A percentile compares a stretch with the other conserved stretches of the same genome.
These are phyloP conservation scores for Eutrema heterophyllum DNA, from an alignment of 345 rosid species.

Conservation along the genomic window DNA sequence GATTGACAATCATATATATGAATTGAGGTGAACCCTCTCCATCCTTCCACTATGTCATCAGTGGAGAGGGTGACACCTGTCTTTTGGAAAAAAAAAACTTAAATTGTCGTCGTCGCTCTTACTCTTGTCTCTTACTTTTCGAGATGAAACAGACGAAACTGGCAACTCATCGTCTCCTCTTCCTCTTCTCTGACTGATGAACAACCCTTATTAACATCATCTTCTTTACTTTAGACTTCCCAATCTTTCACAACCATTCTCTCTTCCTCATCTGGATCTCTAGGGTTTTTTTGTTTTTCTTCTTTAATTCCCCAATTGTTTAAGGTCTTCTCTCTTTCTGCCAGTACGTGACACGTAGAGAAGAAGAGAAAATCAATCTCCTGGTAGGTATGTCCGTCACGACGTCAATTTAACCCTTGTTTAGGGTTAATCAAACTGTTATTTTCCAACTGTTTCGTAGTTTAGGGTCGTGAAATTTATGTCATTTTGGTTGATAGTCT, in stretches of 20 bases:
- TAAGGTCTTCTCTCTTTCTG: neutral
- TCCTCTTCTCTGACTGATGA: neutral
- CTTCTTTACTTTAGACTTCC: neutral
- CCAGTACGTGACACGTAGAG: neutral
- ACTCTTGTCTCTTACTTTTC: too few species aligned
- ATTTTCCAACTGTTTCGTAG: too few species aligned
- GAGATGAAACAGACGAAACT: too few species aligned
- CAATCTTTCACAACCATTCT: neutral
- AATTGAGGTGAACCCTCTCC: too few species aligned
- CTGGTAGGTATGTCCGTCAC: neutral
- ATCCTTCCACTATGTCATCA: too few species aligned
- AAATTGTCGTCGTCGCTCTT: too few species aligned
- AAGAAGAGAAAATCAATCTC: neutral
- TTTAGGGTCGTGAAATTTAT: neutral
- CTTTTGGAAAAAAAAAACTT: too few species aligned
- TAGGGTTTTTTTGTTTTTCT: slow-evolving; percentile 1
- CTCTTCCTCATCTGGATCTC: slow-evolving; percentile 4
- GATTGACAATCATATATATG: too few species aligned
- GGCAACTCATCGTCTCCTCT: too few species aligned
- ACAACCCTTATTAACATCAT: neutral
- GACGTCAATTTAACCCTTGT: neutral
- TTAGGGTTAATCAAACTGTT: neutral
- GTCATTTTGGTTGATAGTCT: neutral
- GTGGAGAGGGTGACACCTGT: too few species aligned
- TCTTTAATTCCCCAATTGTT: neutral